Percentiles rank a stretch among this genome's conserved stretches.
Evolutionary conservation across 345 rosid species (phyloP).

Genomic region (Ailanthus altissimus): DNA sequence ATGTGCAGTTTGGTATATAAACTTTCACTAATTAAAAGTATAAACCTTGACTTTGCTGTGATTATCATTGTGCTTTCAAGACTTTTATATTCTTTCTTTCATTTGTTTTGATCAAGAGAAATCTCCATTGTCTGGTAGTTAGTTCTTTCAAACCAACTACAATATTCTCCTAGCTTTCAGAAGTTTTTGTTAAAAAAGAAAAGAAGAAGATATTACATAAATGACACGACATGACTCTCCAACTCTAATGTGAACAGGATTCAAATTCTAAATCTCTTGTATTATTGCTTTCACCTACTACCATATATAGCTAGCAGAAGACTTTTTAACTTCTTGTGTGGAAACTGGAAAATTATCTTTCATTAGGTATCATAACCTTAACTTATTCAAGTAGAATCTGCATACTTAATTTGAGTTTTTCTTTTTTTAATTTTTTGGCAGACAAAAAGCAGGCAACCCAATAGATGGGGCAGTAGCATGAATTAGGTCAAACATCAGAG

Average conservation of each 20-base stretch:
- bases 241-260: background rate
- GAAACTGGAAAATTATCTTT: background rate
- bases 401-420: background rate
- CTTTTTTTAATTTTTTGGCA: background rate
- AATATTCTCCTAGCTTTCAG: background rate
- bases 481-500: conserved; percentile 21
- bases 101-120: conserved; percentile 2
- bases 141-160: background rate
- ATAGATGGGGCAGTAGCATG: conserved; percentile 24
- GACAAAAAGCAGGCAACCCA: conserved; percentile 12
- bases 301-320: background rate
- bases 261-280: background rate
- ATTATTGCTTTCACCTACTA: background rate
- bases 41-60: conserved; percentile 20
- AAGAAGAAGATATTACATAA: too few species aligned
- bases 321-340: background rate
- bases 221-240: too few species aligned
- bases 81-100: conserved; percentile 19
- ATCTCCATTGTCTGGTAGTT: conserved; percentile 24
- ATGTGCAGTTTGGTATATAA: conserved; percentile 30
- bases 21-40: background rate
- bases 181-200: too few species aligned
- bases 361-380: background rate
- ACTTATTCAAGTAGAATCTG: conserved; percentile 23
- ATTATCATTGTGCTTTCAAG: conserved; percentile 11